Base-by-base conservation (phyloP, 108 stramenopile genomes). In the Epipyxis sp. region DNA sequence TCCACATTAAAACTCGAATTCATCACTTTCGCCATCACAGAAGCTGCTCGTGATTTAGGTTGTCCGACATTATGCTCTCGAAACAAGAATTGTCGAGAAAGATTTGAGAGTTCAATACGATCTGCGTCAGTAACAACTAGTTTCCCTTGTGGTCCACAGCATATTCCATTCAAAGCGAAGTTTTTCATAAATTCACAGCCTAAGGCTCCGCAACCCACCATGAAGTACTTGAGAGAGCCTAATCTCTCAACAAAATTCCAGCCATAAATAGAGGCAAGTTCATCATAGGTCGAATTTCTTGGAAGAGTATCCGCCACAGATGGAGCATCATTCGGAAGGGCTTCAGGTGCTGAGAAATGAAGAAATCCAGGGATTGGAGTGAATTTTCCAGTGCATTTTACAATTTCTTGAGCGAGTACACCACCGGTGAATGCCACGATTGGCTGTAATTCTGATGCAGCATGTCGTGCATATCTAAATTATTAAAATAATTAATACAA, bases 181-280 rank as follows among this genome's bases (percentile, higher is more conserved):
- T 91, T 91, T 69, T 93, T 93, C 54, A 93, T 80, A 79, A 90
- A 92, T 81, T 93, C 93, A 79, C 93, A 93, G 43, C 93, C 93
- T 1, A 93, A 77, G 0, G 93, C 93, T 0, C 93, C 93, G 74
- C 90, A 91, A 16, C 93, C 93, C 16, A 93, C 93, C 80, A 93
- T 83, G 79, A 93, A 93, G 3, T 89, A 86, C 42, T 81, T 82
- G 76, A 88, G 88, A 69, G 87, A 83, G 45, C 84, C 88, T n/a
- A 91, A 68, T 40, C 78, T 79, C 40, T 91, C 87, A 1, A 86
- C 65, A 78, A 92, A 90, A 61, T 79, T 79, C 62, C 80, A 78
- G 29, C 93, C 93, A 83, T 91, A 89, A 16, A 93, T 69, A 1
- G 89, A 84, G 74, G 90, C 82, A 59, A 91, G 79, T 81, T 92